A percentile compares a stretch with the other conserved stretches of the same genome.
phyloP scores from a whole-genome alignment of 2,329 filamentous ascomycete genomes.

The Neopestalotiopsis rosae region DNA sequence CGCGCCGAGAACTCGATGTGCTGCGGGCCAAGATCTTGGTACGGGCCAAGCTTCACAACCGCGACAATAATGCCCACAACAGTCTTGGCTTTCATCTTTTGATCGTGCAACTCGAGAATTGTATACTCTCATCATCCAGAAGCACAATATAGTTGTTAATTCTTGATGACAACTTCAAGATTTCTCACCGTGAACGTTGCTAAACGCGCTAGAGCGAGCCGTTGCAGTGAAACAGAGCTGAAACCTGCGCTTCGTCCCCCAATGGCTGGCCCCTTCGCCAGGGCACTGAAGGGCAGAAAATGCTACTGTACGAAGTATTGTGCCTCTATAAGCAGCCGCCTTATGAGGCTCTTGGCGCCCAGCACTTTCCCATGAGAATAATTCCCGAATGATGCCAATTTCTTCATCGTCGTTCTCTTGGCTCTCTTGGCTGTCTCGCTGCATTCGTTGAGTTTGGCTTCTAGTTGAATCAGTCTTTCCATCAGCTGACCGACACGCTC shows the following conservation, averaged over 20 bases:
- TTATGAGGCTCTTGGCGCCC: slow-evolving; percentile 2
- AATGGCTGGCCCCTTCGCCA: not conserved
- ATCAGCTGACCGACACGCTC: not conserved
- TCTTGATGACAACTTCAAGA: not conserved
- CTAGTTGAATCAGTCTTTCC: not conserved
- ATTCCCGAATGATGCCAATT: not conserved
- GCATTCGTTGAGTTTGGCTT: not conserved
- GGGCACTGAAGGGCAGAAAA: not conserved
- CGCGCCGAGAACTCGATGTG: not conserved
- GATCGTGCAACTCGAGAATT: not conserved
- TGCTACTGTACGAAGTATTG: not conserved
- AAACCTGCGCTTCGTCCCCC: slow-evolving; percentile 8
- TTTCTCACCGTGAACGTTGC: not conserved
- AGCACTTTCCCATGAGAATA: not conserved
- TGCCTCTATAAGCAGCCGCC: not conserved
- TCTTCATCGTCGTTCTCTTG: not conserved
- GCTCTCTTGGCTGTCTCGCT: not conserved
- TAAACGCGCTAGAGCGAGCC: not conserved
- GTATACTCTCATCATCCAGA: not conserved
- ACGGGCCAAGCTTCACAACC: not conserved
- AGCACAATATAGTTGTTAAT: not conserved
- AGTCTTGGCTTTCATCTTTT: not conserved
- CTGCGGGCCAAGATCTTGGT: not conserved
- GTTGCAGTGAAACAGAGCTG: slow-evolving; percentile 15
- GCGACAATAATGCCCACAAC: not conserved